These are phyloP conservation scores for Aspergillus nomiae DNA, from an alignment of 2,329 filamentous ascomycete genomes.

Conservation along the genomic window DNA sequence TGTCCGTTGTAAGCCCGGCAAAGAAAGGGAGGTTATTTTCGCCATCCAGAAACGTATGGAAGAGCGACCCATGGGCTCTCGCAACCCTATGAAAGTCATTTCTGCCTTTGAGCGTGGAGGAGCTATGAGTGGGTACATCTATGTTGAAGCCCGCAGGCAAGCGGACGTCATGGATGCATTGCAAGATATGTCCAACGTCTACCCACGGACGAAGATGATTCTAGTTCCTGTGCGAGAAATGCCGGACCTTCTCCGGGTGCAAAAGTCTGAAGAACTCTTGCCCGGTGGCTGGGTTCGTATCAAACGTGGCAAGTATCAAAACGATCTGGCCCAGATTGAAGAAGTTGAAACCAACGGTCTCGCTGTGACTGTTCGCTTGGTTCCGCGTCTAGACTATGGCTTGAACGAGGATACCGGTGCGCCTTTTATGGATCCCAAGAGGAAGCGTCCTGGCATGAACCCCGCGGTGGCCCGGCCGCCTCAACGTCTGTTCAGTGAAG, in stretches of 20 bases:
- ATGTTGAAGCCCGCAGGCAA: conserved; percentile 86
- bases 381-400: conserved; percentile 90
- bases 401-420: conserved; percentile 73
- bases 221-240: conserved; percentile 96
- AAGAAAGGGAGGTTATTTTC: conserved; percentile 88
- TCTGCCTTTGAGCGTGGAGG: conserved; percentile 88
- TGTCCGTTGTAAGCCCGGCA: conserved; percentile 89
- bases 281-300: conserved; percentile 92
- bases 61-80: conserved; percentile 70
- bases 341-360: conserved; percentile 92
- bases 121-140: conserved; percentile 91
- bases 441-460: conserved; percentile 67
- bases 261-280: conserved; percentile 80
- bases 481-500: conserved; percentile 87
- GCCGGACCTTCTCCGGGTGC: conserved; percentile 89
- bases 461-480: conserved; percentile 71
- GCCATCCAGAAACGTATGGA: conserved; percentile 86
- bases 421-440: conserved; percentile 65
- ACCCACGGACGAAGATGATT: conserved; percentile 81
- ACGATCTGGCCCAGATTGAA: conserved; percentile 87
- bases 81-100: conserved; percentile 80
- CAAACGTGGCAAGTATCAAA: conserved; percentile 76
- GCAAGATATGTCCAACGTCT: conserved; percentile 84
- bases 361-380: conserved; percentile 81
- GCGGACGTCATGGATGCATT: conserved; percentile 82